Evolutionary conservation across 768 basidiomycete genomes (phyloP).

Genomic region (Chalciporus pseudorubinellus): DNA sequence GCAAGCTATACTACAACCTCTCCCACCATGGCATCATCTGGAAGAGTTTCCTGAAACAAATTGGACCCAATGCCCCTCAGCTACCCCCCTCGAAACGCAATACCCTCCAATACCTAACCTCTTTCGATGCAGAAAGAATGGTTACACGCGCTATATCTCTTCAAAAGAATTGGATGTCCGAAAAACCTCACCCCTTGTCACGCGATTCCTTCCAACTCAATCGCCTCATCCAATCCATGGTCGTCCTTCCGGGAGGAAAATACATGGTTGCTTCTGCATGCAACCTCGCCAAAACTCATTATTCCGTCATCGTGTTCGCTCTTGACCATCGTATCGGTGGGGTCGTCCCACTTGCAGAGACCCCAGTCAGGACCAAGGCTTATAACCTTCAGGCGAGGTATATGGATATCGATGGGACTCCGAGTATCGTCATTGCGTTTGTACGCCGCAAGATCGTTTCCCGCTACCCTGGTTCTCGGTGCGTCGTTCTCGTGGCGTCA

Average conservation of each 20-base stretch:
- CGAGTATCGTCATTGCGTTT: conserved; percentile 59
- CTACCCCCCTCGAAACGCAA: conserved; percentile 58
- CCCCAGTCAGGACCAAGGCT: conserved; percentile 48
- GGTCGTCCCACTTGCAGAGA: conserved; percentile 45
- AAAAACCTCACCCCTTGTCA: conserved; percentile 33
- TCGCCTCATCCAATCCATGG: conserved; percentile 50
- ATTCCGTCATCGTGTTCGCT: conserved; percentile 51
- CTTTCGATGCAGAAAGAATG: conserved; percentile 50
- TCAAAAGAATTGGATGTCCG: conserved; percentile 56
- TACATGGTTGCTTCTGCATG: conserved; percentile 61
- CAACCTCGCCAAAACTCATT: conserved; percentile 42
- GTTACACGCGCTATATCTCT: conserved; percentile 59
- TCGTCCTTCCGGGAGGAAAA: conserved; percentile 63
- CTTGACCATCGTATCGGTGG: conserved; percentile 52
- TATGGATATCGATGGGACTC: conserved; percentile 40
- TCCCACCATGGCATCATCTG: conserved; percentile 69
- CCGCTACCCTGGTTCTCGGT: conserved; percentile 18
- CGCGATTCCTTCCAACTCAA: conserved; percentile 27
- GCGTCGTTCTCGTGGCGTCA: not conserved
- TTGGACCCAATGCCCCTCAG: conserved; percentile 57
- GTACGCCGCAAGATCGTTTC: conserved; percentile 36
- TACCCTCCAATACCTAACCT: conserved; percentile 30
- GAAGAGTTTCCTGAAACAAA: conserved; percentile 57
- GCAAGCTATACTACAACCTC: conserved; percentile 56
- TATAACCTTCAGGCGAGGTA: conserved; percentile 62